Evolutionary conservation across 371 early-diverging fungal genomes (phyloP), one percentile per base, ranked within the genome.

Genomic region (Mortierella sp.): DNA sequence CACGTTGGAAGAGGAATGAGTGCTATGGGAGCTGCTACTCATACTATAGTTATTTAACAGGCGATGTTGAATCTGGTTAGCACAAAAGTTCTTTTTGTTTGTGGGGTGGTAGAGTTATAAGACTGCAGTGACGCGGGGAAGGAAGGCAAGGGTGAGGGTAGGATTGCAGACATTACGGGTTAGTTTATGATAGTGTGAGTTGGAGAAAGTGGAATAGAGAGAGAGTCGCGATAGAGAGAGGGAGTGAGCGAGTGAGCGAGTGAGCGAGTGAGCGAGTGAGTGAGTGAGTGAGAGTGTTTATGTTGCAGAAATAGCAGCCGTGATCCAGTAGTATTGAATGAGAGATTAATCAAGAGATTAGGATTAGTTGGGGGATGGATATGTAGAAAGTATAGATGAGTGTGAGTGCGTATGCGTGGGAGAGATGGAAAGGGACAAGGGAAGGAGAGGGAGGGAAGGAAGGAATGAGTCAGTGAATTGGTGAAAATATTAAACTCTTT

Each of bases 1-100:
- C 60, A 91, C 88, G 52, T 91, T 91, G 64, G 89, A 87, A 11
- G 85, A 85, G 26, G 83, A 81, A 63, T 81, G 83, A 37, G 83
- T 76, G 73, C 77, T 81, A 32, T 81, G 83, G 22, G 73, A 80
- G 57, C 75, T 80, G 68, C 68, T 76, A 62, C 81, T 81, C 83
- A 81, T 81, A 57, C 76, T 47, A 20, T 47, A 18, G 18, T 18
- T 47, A 35, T 35, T 35, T 35, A 35, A 35, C 35, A 35, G 35
- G 6, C 35, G 35, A 35, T 35, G 65, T 5, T n/a, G 45, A 37
- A 39, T 45, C 16, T 60, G 60, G 57, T 57, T 12, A 57, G 30
- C 9, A 28, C 20, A 6, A 32, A 11, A 5, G 54, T 20, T 24
- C 26, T 10, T 57, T 57, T 8, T 24, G 12, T 57, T 2, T 11